Conservation (phyloP, 345 rosid species). For the Draba incana region DNA sequence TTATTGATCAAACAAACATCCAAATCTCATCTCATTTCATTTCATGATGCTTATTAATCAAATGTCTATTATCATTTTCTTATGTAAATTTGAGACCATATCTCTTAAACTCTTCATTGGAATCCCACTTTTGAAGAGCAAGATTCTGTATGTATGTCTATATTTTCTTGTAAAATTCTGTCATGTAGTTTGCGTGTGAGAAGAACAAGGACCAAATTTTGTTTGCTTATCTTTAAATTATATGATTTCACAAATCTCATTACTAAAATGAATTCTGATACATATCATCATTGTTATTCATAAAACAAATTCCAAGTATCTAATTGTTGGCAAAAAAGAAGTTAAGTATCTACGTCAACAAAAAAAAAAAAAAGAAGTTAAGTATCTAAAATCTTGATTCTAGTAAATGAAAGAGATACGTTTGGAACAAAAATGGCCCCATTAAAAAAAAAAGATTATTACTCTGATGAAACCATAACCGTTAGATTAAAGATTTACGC, state of each 20-base stretch:
- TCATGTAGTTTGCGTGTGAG: constrained; percentile 11
- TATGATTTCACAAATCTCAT: background rate
- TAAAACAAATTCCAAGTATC: too few relatives aligned
- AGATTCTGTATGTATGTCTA: constrained; percentile 3
- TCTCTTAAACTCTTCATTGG: constrained; percentile 18
- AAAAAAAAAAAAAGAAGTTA: background rate
- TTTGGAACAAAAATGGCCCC: constrained; percentile 28
- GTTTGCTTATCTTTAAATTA: constrained; percentile 10
- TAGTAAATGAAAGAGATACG: background rate
- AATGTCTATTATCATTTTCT: constrained; percentile 18
- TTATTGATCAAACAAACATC: constrained; percentile 17
- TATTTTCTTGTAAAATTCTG: background rate
- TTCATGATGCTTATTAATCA: constrained; percentile 13
- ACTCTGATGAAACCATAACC: constrained; percentile 17
- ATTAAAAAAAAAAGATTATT: background rate
- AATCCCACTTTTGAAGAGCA: constrained; percentile 11
- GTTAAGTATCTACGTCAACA: constrained; percentile 5
- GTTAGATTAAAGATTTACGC: constrained; percentile 22
- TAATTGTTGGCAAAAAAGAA: background rate
- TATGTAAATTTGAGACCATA: constrained; percentile 10
- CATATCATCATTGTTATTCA: too few relatives aligned
- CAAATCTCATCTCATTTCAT: background rate
- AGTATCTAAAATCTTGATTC: background rate
- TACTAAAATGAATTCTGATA: background rate
- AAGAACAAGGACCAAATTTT: constrained; percentile 17